These are phyloP conservation scores for Pseudocercospora fuligena DNA, from an alignment of 2,329 filamentous ascomycete species.

Conservation along the genomic window DNA sequence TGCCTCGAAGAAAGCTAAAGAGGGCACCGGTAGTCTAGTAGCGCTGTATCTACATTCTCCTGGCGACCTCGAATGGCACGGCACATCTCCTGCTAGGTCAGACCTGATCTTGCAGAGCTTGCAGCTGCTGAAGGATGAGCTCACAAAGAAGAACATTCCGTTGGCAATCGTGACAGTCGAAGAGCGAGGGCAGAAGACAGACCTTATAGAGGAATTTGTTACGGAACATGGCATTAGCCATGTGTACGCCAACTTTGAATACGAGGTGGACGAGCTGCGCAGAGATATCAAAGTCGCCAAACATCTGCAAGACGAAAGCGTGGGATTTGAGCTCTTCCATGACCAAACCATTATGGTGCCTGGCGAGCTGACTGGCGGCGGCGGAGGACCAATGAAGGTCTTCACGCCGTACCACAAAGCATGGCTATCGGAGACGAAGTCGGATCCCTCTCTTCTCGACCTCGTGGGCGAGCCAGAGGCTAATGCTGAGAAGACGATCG, in stretches of 20 bases:
- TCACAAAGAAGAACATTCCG: constrained; percentile 56
- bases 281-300: constrained; percentile 53
- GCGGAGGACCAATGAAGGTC: constrained; percentile 55
- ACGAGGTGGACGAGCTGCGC: constrained; percentile 87
- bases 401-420: constrained; percentile 57
- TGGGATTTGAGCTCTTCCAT: constrained; percentile 52
- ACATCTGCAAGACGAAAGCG: constrained; percentile 40
- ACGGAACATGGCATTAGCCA: constrained; percentile 52
- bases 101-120: constrained; percentile 56
- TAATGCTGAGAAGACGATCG: constrained; percentile 51
- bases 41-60: constrained; percentile 54
- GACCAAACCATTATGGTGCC: constrained; percentile 57
- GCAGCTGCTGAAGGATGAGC: constrained; percentile 50
- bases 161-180: constrained; percentile 52
- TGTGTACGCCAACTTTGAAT: constrained; percentile 69
- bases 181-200: constrained; percentile 49
- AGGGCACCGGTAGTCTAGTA: constrained; percentile 49
- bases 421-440: constrained; percentile 52
- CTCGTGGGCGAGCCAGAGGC: constrained; percentile 47
- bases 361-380: constrained; percentile 48
- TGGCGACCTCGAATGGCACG: constrained; percentile 57
- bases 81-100: constrained; percentile 53
- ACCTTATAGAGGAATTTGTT: constrained; percentile 49
- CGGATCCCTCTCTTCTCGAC: constrained; percentile 50
- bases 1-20: constrained; percentile 53